Evolutionary conservation across 352 stramenopile genomes (phyloP).

Genomic region (Blastocystis sp.): DNA sequence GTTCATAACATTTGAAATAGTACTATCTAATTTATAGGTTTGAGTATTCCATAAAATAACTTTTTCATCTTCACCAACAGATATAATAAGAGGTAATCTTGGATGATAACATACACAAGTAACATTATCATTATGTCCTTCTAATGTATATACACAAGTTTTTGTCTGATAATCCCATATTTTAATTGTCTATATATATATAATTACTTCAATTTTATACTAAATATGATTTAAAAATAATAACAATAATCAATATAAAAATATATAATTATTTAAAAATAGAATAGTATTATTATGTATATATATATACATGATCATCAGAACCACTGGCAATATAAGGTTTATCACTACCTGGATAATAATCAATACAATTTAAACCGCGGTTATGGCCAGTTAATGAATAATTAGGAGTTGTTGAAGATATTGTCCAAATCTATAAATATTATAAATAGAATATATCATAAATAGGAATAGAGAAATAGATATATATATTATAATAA

Average conservation of each 20-base stretch:
- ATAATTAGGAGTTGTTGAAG: conserved; percentile 78
- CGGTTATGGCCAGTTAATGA: conserved; percentile 69
- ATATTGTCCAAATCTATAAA: conserved; percentile 50
- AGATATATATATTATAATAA: too few relatives aligned
- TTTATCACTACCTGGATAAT: conserved; percentile 91
- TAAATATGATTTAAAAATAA: too few relatives aligned
- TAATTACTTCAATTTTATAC: too few relatives aligned
- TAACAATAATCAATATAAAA: too few relatives aligned
- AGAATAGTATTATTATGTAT: conserved; percentile 23
- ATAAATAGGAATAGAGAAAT: too few relatives aligned
- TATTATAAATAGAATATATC: too few relatives aligned
- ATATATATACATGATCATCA: conserved; percentile 49
- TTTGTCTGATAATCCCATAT: conserved; percentile 99
- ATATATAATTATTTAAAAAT: too few relatives aligned
- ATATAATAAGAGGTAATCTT: conserved; percentile 86
- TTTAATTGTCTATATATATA: conserved; percentile 64
- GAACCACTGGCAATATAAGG: conserved; percentile 86
- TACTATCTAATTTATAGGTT: conserved; percentile 53
- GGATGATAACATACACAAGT: conserved; percentile 90
- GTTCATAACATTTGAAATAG: conserved; percentile 68
- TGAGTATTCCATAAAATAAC: conserved; percentile 71
- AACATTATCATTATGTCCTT: conserved; percentile 95
- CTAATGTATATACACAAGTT: conserved; percentile 88
- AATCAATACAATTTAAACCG: conserved; percentile 94
- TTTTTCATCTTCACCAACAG: conserved; percentile 81